Conservation (phyloP, 169 alveolate species). For the Plasmodium gallinaceum region DNA sequence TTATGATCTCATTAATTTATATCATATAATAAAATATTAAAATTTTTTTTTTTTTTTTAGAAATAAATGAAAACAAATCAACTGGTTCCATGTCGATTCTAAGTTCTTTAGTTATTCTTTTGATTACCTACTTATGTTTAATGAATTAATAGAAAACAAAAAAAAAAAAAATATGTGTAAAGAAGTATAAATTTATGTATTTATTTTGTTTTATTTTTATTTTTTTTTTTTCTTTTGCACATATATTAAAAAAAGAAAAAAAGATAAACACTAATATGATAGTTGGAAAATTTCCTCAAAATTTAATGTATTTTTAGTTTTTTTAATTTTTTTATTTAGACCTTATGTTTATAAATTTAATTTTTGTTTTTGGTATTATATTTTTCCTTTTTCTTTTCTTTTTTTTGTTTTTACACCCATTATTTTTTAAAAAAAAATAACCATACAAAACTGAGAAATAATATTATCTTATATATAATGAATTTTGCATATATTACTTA, state of each 20-base stretch:
- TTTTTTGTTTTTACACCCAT: not conserved
- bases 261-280: too few relatives aligned
- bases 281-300: not conserved
- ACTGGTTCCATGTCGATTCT: slow-evolving; percentile 27
- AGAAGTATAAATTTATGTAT: not conserved
- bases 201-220: not conserved
- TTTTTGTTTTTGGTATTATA: not conserved
- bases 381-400: not conserved
- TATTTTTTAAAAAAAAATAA: too few relatives aligned
- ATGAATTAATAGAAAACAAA: slow-evolving; percentile 8
- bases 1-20: not conserved
- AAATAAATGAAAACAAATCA: slow-evolving; percentile 27
- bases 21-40: not conserved
- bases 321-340: slow-evolving; percentile 27
- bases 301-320: slow-evolving; percentile 47
- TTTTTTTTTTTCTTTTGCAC: not conserved
- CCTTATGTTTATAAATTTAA: slow-evolving; percentile 16
- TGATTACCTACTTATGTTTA: slow-evolving; percentile 15
- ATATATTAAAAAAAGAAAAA: not conserved
- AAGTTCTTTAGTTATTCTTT: slow-evolving; percentile 28
- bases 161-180: not conserved
- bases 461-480: too few relatives aligned
- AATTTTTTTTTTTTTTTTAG: slow-evolving; percentile 27
- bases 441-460: too few relatives aligned
- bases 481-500: too few relatives aligned